Base-by-base conservation (phyloP, 176 grass and related monocot genomes). In the Ensete ventricosum region DNA sequence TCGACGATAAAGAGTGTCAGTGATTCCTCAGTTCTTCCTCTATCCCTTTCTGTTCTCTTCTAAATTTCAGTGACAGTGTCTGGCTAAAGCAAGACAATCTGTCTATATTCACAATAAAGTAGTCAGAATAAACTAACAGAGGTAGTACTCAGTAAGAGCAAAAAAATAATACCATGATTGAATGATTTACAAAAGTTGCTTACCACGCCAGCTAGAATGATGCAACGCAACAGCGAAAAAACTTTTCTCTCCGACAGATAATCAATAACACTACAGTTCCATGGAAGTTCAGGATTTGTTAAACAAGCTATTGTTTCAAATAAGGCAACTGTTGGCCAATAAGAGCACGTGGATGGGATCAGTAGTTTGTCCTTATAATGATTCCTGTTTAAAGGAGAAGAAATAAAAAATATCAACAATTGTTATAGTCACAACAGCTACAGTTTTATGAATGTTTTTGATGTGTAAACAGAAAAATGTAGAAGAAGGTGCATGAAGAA, bases 231-330 rank as follows among this genome's bases (percentile, higher is more conserved):
- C 80, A 94, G 83, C 77, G 57, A 82, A 83, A 93, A 85, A 29
- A 94, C 82, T 68, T 87, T 93, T 81, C 83, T 87, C 52, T 66
- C 58, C 62, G 86, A 86, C 64, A 99, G 88, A 85, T 82, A 89
- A 21, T 52, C 85, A 66, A 86, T 81, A 78, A 89, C 78, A 52
- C 78, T 78, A 66, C 85, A 91, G 71, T 62, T 83, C 95, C 95
- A 99, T 20, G 88, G 90, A 75, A 93, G 81, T 53, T 80, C 82
- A 77, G 84, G 82, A 89, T 85, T 91, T 89, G 91, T 82, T 83
- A 99, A 94, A 72, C 90, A 94, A 80, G 80, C 54, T 25, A 88
- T 80, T 79, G 84, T 84, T 83, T 94, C 82, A 55, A 99, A 76
- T 76, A 94, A 89, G 73, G 77, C 77, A 51, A 79, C 76, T 74